These are phyloP conservation scores for Aspergillus terreus DNA, from an alignment of 2,329 filamentous ascomycete genomes.

Conservation along the genomic window DNA sequence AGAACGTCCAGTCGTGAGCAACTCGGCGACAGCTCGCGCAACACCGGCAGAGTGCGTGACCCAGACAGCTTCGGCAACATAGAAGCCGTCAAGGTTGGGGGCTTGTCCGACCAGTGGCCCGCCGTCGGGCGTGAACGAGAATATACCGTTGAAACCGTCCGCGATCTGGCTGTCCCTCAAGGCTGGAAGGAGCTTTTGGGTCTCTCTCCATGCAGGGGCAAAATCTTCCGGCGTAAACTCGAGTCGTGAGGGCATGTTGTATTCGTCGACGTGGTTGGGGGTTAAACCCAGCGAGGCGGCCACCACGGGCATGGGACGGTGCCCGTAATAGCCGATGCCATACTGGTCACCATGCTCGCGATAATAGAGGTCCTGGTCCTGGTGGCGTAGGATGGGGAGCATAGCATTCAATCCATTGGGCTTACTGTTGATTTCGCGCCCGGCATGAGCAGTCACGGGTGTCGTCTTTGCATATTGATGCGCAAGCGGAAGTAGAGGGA, in stretches of 20 bases:
- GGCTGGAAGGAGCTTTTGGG: constrained; percentile 52
- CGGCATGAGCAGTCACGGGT: constrained; percentile 43
- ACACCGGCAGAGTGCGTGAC: constrained; percentile 64
- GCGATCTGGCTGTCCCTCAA: constrained; percentile 51
- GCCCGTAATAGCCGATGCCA: constrained; percentile 63
- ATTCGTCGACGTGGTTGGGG: constrained; percentile 51
- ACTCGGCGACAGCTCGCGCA: constrained; percentile 57
- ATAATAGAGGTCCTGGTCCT: constrained; percentile 63
- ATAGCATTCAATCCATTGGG: constrained; percentile 47
- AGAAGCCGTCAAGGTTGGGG: constrained; percentile 59
- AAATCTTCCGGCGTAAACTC: constrained; percentile 60
- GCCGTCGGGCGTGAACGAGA: constrained; percentile 64
- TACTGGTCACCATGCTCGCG: constrained; percentile 61
- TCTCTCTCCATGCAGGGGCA: constrained; percentile 56
- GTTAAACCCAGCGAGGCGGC: constrained; percentile 54
- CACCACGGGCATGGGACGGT: constrained; percentile 58
- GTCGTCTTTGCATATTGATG: constrained; percentile 65
- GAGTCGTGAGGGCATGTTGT: constrained; percentile 62
- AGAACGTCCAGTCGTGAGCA: constrained; percentile 55
- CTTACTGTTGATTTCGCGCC: constrained; percentile 35
- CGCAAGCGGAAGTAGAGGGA: constrained; percentile 59
- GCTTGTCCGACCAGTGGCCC: constrained; percentile 58
- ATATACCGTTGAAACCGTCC: constrained; percentile 63
- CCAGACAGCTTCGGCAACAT: constrained; percentile 64
- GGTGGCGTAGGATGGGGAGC: constrained; percentile 59